phyloP scores from a whole-genome alignment of 1,284 basidiomycete genomes.

The Moniliella sp. region DNA sequence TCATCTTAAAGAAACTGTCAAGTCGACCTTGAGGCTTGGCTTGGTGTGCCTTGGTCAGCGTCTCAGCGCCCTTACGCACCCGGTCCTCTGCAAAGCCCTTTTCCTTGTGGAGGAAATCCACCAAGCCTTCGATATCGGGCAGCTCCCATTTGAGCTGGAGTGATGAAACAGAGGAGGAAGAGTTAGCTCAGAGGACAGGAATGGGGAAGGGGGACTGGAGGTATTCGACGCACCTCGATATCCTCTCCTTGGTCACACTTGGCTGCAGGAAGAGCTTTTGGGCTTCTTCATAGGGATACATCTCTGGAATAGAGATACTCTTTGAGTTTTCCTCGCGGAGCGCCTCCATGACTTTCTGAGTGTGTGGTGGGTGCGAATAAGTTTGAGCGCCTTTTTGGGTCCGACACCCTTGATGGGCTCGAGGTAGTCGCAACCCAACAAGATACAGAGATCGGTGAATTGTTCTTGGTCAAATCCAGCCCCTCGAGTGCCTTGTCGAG shows the following conservation, averaged over 20 bases:
- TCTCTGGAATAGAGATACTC: conserved; percentile 51
- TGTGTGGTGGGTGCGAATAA: conserved; percentile 63
- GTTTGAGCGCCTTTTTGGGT: conserved; percentile 80
- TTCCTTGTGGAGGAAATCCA: conserved; percentile 77
- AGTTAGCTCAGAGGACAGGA: neutral
- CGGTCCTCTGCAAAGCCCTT: conserved; percentile 98
- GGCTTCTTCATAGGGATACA: conserved; percentile 90
- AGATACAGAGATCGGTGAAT: conserved; percentile 91
- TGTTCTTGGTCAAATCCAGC: conserved; percentile 67
- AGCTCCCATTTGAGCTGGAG: conserved; percentile 70
- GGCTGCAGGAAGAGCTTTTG: conserved; percentile 71
- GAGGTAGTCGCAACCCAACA: conserved; percentile 92
- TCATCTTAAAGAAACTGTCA: conserved; percentile 84
- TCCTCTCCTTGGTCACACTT: conserved; percentile 68
- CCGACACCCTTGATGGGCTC: conserved; percentile 87
- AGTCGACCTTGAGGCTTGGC: conserved; percentile 87
- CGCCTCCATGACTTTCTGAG: conserved; percentile 61
- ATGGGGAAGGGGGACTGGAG: neutral
- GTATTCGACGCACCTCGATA: conserved; percentile 46
- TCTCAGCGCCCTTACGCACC: conserved; percentile 80
- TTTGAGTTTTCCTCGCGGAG: conserved; percentile 38
- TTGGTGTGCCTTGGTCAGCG: conserved; percentile 62
- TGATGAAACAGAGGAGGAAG: neutral
- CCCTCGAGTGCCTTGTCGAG: conserved; percentile 65
- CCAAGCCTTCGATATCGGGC: conserved; percentile 77